Percentiles rank a stretch among this genome's conserved stretches.
Evolutionary conservation across 257 asterid genomes (phyloP).

Genomic region (Euphrasia confusa): DNA sequence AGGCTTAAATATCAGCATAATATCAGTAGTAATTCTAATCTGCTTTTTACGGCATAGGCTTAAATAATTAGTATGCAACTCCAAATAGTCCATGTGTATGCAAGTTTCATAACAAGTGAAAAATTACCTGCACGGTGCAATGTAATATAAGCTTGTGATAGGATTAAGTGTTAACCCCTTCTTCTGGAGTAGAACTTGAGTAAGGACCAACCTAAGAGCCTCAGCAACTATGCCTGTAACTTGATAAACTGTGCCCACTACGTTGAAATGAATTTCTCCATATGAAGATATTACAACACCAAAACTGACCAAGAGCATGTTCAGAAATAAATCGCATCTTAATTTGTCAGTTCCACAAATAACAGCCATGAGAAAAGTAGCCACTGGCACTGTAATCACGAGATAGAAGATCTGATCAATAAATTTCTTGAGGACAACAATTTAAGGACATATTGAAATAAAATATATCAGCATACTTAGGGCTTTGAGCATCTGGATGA

Average conservation of each 20-base stretch:
- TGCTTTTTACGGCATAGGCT: neutral
- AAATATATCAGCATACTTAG: slow-evolving; percentile 54
- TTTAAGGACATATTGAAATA: slow-evolving; percentile 11
- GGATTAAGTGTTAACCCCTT: slow-evolving; percentile 93
- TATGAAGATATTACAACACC: slow-evolving; percentile 95
- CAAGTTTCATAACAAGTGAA: slow-evolving; percentile 23
- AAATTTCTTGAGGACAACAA: slow-evolving; percentile 14
- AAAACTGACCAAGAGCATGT: slow-evolving; percentile 89
- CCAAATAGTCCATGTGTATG: neutral
- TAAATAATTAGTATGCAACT: slow-evolving; percentile 7
- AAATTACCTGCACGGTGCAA: slow-evolving; percentile 97
- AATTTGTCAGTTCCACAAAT: slow-evolving; percentile 90
- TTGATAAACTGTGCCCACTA: slow-evolving; percentile 94
- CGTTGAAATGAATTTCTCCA: slow-evolving; percentile 93
- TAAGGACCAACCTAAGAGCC: slow-evolving; percentile 92
- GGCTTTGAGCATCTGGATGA: slow-evolving; percentile 99
- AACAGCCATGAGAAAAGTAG: slow-evolving; percentile 92
- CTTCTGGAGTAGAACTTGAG: slow-evolving; percentile 96
- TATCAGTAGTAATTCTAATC: neutral
- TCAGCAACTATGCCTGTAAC: slow-evolving; percentile 97
- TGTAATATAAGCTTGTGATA: slow-evolving; percentile 90
- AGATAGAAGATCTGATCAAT: slow-evolving; percentile 29
- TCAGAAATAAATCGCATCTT: slow-evolving; percentile 77
- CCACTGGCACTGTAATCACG: slow-evolving; percentile 88
- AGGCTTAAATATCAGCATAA: neutral